Percentiles rank a stretch among this genome's conserved stretches.
Conservation (phyloP, 2,329 filamentous ascomycete species). For the Drechslera avenae region DNA sequence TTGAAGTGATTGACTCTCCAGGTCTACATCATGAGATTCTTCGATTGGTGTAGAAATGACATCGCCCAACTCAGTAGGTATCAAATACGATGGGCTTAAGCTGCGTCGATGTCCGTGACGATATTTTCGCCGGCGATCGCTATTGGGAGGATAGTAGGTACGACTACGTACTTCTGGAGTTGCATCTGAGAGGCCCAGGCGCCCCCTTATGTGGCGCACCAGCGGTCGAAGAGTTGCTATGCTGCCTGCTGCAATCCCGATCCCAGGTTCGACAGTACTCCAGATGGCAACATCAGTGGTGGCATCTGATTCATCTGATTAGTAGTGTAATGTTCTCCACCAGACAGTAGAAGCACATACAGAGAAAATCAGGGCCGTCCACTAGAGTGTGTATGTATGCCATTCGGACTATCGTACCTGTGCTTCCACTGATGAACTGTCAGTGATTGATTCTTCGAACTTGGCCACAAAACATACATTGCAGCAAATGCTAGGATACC, state of each 20-base stretch:
- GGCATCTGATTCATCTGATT: slow-evolving; percentile 19
- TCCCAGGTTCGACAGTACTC: slow-evolving; percentile 42
- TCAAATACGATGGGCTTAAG: slow-evolving; percentile 24
- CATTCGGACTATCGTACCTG: slow-evolving; percentile 56
- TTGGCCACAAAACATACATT: slow-evolving; percentile 22
- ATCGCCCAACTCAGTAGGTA: slow-evolving; percentile 15
- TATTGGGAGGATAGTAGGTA: slow-evolving; percentile 12
- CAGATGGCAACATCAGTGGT: slow-evolving; percentile 52
- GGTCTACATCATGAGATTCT: slow-evolving; percentile 5
- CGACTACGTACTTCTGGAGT: slow-evolving; percentile 18
- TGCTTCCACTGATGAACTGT: slow-evolving; percentile 53
- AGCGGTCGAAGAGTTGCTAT: slow-evolving; percentile 58
- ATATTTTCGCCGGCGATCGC: slow-evolving; percentile 17
- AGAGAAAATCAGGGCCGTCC: slow-evolving; percentile 51
- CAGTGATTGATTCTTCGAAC: neutral
- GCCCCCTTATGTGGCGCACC: slow-evolving; percentile 42
- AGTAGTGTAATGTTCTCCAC: neutral
- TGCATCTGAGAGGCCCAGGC: slow-evolving; percentile 24
- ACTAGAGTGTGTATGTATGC: slow-evolving; percentile 49
- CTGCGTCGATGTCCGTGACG: slow-evolving; percentile 29
- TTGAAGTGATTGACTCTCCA: neutral
- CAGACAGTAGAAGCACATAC: slow-evolving; percentile 26
- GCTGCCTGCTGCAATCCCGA: slow-evolving; percentile 54
- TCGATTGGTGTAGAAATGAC: slow-evolving; percentile 20
- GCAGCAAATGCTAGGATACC: slow-evolving; percentile 58